Evolutionary conservation across 805 yeast species (phyloP), one percentile per base, ranked within the genome.

Genomic region (Cyberlindnera euphorbiae): DNA sequence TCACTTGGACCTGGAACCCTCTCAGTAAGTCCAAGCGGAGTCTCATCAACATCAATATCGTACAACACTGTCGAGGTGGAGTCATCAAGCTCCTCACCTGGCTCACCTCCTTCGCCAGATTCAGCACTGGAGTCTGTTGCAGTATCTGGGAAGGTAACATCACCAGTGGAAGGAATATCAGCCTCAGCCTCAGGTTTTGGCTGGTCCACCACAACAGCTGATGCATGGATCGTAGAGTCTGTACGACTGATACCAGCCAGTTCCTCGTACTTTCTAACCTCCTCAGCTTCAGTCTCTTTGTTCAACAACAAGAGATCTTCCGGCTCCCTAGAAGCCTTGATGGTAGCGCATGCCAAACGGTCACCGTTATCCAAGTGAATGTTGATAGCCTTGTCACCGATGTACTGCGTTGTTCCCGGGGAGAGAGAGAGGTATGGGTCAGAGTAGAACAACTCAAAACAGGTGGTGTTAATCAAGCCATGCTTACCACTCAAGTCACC

Each of bases 401-500:
- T 65, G 50, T 69, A 75, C n/a, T 83, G 69, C 30, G 71, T 69
- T 31, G 75, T 67, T 32, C 60, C 56, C 25, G 73, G 71, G 49
- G 77, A 69, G 56, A 82, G 68, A 0, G 88, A 78, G 36, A 82
- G 56, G 56, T 70, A 82, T 6, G 79, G 81, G 52, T 82, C 89
- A 40, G 67, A 60, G 55, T 77, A 82, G 41, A 67, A 66, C 19
- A 75, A 63, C 57, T 79, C 81, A 56, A 74, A 79, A 54, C 86
- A 79, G 10, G 85, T 79, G 15, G 84, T 69, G 53, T 79, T 71
- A 51, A 82, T 77, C 61, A 63, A 71, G 10, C 90, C 90, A 58
- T 82, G 88, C 56, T 81, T 82, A 29, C 90, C 90, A 24, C 84
- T 73, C 49, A 82, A 72, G 53, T 82, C 89, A 39, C 90, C 90